Evolutionary conservation across 2,329 filamentous ascomycete species (phyloP).

Genomic region (Curvularia lunata): DNA sequence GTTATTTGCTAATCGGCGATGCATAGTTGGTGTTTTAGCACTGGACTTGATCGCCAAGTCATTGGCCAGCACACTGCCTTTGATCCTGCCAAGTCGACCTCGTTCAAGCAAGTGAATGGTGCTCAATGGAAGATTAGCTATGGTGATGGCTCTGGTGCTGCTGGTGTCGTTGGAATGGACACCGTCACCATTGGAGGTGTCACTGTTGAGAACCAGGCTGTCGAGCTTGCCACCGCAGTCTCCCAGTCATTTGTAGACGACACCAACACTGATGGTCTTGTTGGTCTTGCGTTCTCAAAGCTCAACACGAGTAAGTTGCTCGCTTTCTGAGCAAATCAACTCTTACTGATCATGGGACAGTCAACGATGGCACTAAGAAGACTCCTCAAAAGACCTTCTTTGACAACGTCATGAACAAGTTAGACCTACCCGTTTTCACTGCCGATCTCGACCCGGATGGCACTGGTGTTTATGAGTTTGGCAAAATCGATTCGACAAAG

Average conservation of each 20-base stretch:
- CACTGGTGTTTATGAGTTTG: constrained; percentile 75
- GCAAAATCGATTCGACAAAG: constrained; percentile 68
- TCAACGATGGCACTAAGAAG: constrained; percentile 59
- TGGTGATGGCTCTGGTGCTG: constrained; percentile 69
- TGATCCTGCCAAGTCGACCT: constrained; percentile 59
- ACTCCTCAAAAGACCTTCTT: constrained; percentile 74
- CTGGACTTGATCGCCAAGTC: constrained; percentile 56
- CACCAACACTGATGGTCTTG: constrained; percentile 69
- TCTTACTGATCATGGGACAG: constrained; percentile 15
- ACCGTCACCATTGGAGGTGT: constrained; percentile 71
- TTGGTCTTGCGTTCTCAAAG: constrained; percentile 70
- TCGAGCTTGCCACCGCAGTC: constrained; percentile 69
- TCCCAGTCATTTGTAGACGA: constrained; percentile 65
- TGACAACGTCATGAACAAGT: constrained; percentile 67
- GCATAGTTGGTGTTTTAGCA: constrained; percentile 72
- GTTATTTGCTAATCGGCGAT: constrained; percentile 17
- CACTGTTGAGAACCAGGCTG: constrained; percentile 65
- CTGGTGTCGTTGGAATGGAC: constrained; percentile 71
- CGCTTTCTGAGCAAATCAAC: constrained; percentile 46
- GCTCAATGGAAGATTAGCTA: constrained; percentile 70
- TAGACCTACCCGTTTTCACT: constrained; percentile 73
- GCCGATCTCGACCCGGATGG: constrained; percentile 68
- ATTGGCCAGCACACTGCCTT: constrained; percentile 62
- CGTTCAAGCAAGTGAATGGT: constrained; percentile 57
- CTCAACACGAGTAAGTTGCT: constrained; percentile 62